These are phyloP conservation scores for Nadsonia commutata DNA, from an alignment of 1,139 yeast genomes.

Conservation along the genomic window DNA sequence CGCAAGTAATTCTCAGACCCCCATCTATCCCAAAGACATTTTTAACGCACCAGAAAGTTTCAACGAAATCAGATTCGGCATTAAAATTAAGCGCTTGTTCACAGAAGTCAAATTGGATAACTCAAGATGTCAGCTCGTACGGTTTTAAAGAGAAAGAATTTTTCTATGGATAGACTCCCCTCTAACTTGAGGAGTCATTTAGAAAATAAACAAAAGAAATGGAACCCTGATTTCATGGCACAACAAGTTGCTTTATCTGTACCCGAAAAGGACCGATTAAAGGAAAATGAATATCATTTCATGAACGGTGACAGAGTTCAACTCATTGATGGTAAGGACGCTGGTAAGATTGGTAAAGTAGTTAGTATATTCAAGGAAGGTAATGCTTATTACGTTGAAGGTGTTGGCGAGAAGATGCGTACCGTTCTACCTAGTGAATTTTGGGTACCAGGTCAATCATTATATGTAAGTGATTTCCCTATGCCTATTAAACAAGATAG, in stretches of 20 bases:
- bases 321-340: slow-evolving; percentile 50
- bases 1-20: neutral
- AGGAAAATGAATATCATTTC: slow-evolving; percentile 35
- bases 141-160: neutral
- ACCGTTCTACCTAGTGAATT: slow-evolving; percentile 50
- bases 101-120: too few species aligned
- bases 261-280: slow-evolving; percentile 26
- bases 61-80: neutral
- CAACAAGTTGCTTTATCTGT: slow-evolving; percentile 10
- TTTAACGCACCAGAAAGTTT: neutral
- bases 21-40: neutral
- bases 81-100: too few species aligned
- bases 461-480: slow-evolving; percentile 49
- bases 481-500: slow-evolving; percentile 46
- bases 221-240: neutral
- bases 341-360: slow-evolving; percentile 57
- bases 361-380: slow-evolving; percentile 31
- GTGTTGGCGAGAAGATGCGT: slow-evolving; percentile 38
- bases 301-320: slow-evolving; percentile 52
- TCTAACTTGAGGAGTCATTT: neutral
- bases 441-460: slow-evolving; percentile 62
- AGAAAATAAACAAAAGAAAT: neutral
- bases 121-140: neutral
- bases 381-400: slow-evolving; percentile 41
- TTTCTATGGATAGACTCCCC: neutral